Percentiles rank a stretch among this genome's conserved stretches.
Conservation (phyloP, 106 monocot species). For the Acorus calamus region DNA sequence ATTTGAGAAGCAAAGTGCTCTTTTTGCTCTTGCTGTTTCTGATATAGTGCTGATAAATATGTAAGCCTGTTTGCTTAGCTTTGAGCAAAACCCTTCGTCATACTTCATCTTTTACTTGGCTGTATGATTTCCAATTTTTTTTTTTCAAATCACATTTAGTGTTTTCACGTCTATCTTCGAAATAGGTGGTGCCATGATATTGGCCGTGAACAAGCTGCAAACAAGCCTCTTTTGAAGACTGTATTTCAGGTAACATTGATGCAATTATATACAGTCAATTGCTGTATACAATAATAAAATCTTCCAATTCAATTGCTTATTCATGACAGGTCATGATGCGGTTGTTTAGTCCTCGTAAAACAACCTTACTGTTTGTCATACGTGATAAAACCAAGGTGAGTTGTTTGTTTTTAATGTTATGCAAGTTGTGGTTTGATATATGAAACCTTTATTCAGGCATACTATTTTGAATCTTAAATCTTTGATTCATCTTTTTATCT, state of each 20-base stretch:
- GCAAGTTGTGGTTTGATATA: neutral
- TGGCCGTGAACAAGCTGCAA: conserved; percentile 96
- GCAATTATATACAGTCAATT: conserved; percentile 1
- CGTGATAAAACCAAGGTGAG: conserved; percentile 87
- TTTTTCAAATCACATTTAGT: neutral
- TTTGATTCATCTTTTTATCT: neutral
- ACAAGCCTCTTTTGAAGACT: conserved; percentile 96
- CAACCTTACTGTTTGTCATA: conserved; percentile 90
- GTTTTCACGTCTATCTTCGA: neutral
- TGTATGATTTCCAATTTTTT: neutral
- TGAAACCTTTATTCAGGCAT: too few species aligned
- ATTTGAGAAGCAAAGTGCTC: conserved; percentile 98
- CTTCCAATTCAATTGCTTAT: conserved; percentile 9
- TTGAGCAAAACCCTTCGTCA: neutral
- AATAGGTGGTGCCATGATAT: conserved; percentile 99
- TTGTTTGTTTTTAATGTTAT: conserved; percentile 1
- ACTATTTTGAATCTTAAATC: neutral
- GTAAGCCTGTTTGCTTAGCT: conserved; percentile 29
- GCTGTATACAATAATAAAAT: neutral
- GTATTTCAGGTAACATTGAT: conserved; percentile 73
- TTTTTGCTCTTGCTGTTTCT: conserved; percentile 93
- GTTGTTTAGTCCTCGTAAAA: conserved; percentile 93
- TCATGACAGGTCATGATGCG: conserved; percentile 84
- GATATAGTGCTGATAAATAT: conserved; percentile 96
- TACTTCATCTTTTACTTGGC: neutral